Conservation (phyloP, 305 asterid species). For the Fraxinus albicans region DNA sequence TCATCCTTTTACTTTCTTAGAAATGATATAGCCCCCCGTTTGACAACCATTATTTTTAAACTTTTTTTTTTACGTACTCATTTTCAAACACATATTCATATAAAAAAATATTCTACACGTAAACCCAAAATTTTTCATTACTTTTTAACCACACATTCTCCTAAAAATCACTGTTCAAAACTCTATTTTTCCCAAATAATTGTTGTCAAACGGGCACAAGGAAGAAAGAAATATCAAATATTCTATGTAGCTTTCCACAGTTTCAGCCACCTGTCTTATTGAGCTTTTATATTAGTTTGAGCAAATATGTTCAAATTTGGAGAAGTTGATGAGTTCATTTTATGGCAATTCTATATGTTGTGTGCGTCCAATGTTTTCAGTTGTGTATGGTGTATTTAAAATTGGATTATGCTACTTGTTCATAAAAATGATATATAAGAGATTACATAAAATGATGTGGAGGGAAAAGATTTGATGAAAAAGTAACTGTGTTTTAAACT, state of each 20-base stretch:
- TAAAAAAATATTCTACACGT: too few relatives aligned
- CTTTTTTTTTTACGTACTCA: too few relatives aligned
- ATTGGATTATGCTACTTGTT: too few relatives aligned
- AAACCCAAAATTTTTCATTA: too few relatives aligned
- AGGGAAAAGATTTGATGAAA: too few relatives aligned
- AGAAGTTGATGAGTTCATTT: slow-evolving; percentile 39
- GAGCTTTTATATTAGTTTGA: slow-evolving; percentile 24
- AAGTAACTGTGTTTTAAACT: too few relatives aligned
- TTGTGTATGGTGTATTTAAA: slow-evolving; percentile 18
- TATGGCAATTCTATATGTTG: slow-evolving; percentile 44
- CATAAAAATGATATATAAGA: too few relatives aligned
- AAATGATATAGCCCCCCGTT: neutral
- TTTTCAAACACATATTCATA: too few relatives aligned
- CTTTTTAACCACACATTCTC: too few relatives aligned
- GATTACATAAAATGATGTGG: too few relatives aligned
- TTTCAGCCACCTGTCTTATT: slow-evolving; percentile 30
- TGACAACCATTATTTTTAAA: neutral
- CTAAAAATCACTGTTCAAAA: too few relatives aligned
- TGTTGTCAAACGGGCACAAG: neutral
- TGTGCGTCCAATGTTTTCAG: slow-evolving; percentile 34
- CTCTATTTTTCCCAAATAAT: too few relatives aligned
- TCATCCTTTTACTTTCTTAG: slow-evolving; percentile 23
- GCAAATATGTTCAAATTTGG: slow-evolving; percentile 33
- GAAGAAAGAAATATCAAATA: neutral
- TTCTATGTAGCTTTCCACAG: slow-evolving; percentile 2